Base-by-base conservation (phyloP, 805 yeast genomes). In the Groenewaldozyma tartarivorans region DNA sequence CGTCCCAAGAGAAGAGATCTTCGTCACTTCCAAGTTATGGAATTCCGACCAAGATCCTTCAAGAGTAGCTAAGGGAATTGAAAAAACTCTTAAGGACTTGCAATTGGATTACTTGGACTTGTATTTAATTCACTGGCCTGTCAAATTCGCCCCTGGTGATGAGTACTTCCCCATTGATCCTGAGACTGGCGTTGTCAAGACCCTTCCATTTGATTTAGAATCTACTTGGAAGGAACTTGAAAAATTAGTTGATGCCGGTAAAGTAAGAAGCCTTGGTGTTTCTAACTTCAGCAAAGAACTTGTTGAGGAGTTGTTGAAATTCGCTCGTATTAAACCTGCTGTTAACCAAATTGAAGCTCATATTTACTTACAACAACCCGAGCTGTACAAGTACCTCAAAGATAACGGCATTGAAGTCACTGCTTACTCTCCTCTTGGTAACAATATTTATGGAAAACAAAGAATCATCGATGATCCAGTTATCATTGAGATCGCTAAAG, bases 251-350 rank as follows among this genome's bases (percentile, higher is more conserved):
- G 71, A 56, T 26, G 52, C 60, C 15, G 81, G 85, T 6, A 57
- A 65, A 35, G 75, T 80, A 40, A 72, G 68, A 51, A 69, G 82
- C 11, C 75, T 84, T 42, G 95, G 94, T 36, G 88, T 84, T 13
- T 82, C 94, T 5, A 82, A 82, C 62, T 83, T 69, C 52, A 84
- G 85, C 36, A 54, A 59, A 13, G 61, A 58, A 3, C 85, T 78
- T 54, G 56, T 83, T 19, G 70, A 77, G 43, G 81, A 80, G 55
- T 60, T 83, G 35, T 62, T 80, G 33, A 69, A 69, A 2, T 74
- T 55, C 11, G 55, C 59, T 38, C 48, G 46, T 39, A 47, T 54
- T 36, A 68, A 66, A 48, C 86, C 94, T 0, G 85, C 76, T 2
- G 78, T 80, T 29, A 79, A 83, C 56, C 92, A 84, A 55, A 69